Base-by-base conservation (phyloP, 305 asterid genomes). In the Fraxinus sp. region DNA sequence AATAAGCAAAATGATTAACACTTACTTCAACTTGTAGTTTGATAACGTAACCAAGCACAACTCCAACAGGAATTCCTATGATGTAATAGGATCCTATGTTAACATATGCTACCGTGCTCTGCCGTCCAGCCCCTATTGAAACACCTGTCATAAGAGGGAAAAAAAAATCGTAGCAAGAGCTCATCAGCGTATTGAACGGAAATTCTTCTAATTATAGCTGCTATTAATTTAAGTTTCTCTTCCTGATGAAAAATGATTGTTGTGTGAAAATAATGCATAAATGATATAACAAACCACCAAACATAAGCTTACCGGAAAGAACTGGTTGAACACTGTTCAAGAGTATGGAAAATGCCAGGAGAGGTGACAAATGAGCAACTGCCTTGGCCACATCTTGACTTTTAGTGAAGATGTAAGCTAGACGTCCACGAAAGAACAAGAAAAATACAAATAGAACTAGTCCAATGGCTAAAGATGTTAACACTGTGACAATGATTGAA, bases 61-160 rank as follows among this genome's bases (percentile, higher is more conserved):
- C 74, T 7, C 95, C 98, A 14, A 86, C 44, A 9, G 97, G 98
- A 8, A 94, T 90, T 46, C 98, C 98, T 4, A 94, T 59, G 74
- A 91, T 62, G 79, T 94, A 94, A 81, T 94, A 94, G 83, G 90
- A 86, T 77, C 90, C 94, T 4, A 92, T 22, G 87, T 91, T 94
- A 16, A 94, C 94, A 59, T 85, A 92, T 3, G 93, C 98, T 6
- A 91, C 93, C 2, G 74, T 86, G 85, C 94, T 88, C 78, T 94
- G 98, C 92, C 91, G 87, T 71, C 98, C 97, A 7, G 93, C 89
- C 8, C 97, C 97, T 41, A 91, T 78, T 1, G 95, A 94, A 76
- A 92, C 94, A 20, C 97, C 94, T 64, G 81, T 8, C 55, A 76
- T 22, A 33, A 74, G 14, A 16, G 70, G 18, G 46, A 4, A 14